Evolutionary conservation across 73 alveolate species (phyloP), one percentile per base, ranked within the genome.

Genomic region (Stentor roeselii): DNA sequence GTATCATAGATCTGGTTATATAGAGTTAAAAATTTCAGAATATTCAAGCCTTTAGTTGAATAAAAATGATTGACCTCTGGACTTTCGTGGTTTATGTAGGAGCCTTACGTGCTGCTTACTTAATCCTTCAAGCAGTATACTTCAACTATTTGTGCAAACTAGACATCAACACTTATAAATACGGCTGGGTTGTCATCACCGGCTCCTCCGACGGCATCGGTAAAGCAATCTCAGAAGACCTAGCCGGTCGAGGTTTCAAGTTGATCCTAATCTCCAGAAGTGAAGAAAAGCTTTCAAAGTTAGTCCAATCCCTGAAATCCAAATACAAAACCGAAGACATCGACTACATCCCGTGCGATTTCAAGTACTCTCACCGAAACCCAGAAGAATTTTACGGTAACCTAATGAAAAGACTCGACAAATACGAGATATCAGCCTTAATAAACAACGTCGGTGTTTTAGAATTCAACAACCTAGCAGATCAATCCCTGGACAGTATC

Each of bases 121-220:
- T 21, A 40, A 15, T 67, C 0, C 41, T 21, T 2, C n/a, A 67
- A 2, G 14, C 21, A 40, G 37, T 67, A 11, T 67, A 67, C 41
- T 67, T 0, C 0, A 67, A 67, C 2, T 67, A 67, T 2, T n/a
- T 67, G 27, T 67, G 80, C 80, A 67, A 34, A 1, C n/a, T 67
- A 21, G 34, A 67, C 2, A 0, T 67, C 0, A 32, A 67, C 41
- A 21, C 21, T 11, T 67, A 67, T 35, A 60, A 82, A 50, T 75
- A 60, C 42, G 84, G 84, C 82, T 76, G 84, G 84, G 89, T 50
- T 36, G 36, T 75, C 27, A 39, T 83, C 32, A 83, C 89, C 0
- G 89, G 89, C 0, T 75, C 86, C 4, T 75, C 89, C 4, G 89
- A 83, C 39, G 89, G 89, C 4, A 83, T 83, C 31, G 89, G 89